Evolutionary conservation across 257 asterid genomes (phyloP), one percentile per base, ranked within the genome.

Genomic region (Echites panduratus): DNA sequence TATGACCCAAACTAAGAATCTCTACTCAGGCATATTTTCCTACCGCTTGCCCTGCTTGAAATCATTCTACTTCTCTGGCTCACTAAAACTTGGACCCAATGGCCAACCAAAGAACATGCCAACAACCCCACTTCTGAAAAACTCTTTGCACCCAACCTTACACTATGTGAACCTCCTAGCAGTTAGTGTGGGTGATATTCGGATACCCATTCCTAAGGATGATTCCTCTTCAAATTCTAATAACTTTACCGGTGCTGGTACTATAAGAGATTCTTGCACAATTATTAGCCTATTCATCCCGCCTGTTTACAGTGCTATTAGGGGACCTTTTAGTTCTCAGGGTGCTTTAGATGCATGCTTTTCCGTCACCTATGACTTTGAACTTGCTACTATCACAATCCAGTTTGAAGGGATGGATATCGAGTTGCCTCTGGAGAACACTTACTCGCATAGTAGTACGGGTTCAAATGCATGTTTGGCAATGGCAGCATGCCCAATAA

Each of bases 1-100:
- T 1, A 0, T 85, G 72, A 70, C 90, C 54, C 94, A 89, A 64
- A 70, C 88, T 8, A 53, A 53, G 0, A 78, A 77, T 52, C 88
- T 88, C 32, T 89, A 86, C 83, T 29, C 77, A 59, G 82, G 88
- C 74, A 82, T 83, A 64, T 89, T 89, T 81, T 89, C 96, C 17
- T 89, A 88, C 79, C 88, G 96, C 78, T 78, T 89, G 20, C 94
- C 96, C 0, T 76, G 85, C 81, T 88, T 82, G 78, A 88, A 81
- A 56, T 82, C 96, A 20, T 56, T 76, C 20, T 78, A 76, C 26
- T 86, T 82, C 72, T 52, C 82, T 5, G 96, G 96, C 7, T 80
- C 91, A 4, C 74, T 88, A 43, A 76, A 91, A 72, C 54, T 89
- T 19, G 94, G 96, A 65, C 92, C 89, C 14, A 50, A 70, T 5